These are phyloP conservation scores for Arthrobotrys conoides DNA, from an alignment of 2,329 filamentous ascomycete genomes.

Conservation along the genomic window DNA sequence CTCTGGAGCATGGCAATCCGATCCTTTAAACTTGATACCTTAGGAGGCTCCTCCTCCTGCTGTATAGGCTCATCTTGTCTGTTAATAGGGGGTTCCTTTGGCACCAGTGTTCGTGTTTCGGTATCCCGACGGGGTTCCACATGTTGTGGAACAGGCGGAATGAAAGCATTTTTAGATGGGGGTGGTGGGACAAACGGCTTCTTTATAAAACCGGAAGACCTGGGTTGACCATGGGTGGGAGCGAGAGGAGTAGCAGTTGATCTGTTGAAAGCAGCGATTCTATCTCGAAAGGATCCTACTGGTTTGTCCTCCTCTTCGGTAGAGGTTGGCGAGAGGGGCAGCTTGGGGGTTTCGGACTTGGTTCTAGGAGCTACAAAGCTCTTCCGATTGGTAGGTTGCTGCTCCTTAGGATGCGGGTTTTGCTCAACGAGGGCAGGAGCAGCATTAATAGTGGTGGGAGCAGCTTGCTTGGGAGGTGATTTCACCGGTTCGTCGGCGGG, in stretches of 20 bases:
- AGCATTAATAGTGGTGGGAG: background rate
- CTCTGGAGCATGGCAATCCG: slow-evolving; percentile 93
- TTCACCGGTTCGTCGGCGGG: slow-evolving; percentile 30
- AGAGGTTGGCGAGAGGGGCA: slow-evolving; percentile 29
- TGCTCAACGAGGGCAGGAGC: slow-evolving; percentile 21
- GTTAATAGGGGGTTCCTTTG: slow-evolving; percentile 47
- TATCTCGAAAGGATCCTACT: slow-evolving; percentile 84
- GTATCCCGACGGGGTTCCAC: slow-evolving; percentile 85
- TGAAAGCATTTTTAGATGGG: slow-evolving; percentile 89
- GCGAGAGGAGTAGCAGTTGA: slow-evolving; percentile 84
- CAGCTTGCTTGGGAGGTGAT: background rate
- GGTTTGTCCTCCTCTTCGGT: slow-evolving; percentile 49
- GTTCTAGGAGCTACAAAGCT: slow-evolving; percentile 59
- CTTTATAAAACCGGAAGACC: slow-evolving; percentile 83
- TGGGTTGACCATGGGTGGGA: slow-evolving; percentile 78
- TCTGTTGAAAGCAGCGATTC: slow-evolving; percentile 97
- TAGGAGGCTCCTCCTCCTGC: slow-evolving; percentile 84
- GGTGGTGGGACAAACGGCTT: slow-evolving; percentile 97
- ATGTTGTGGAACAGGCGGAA: slow-evolving; percentile 80
- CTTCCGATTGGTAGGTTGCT: slow-evolving; percentile 26
- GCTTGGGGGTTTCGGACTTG: slow-evolving; percentile 61
- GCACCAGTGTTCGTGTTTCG: slow-evolving; percentile 71
- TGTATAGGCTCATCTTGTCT: slow-evolving; percentile 69
- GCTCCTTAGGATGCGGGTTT: slow-evolving; percentile 24
- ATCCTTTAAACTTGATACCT: slow-evolving; percentile 93